Evolutionary conservation across 208 protist species (phyloP), one percentile per base, ranked within the genome.

Genomic region (Leishmania guyanensis): DNA sequence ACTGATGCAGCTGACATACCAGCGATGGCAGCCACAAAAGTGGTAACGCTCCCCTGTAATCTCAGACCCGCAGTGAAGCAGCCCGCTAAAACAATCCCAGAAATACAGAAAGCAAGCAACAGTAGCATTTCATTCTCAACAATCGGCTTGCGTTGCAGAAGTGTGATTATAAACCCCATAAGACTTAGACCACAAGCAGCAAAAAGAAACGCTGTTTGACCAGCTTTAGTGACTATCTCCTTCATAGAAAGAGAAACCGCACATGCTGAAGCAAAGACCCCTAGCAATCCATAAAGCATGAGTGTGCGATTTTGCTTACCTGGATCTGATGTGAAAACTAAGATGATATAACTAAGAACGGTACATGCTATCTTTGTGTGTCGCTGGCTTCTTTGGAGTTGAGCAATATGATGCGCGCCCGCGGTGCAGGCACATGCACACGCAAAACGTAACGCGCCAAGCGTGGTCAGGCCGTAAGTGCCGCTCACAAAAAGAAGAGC

Each of bases 391-490:
- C 78, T 70, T 64, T 48, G 33, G 68, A 58, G 70, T 50, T 75
- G 81, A 53, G 39, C 54, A n/a, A 84, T 84, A 29, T 62, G 60
- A 20, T 43, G 20, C 0, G 68, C 56, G 5, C 68, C 68, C 9
- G 81, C 54, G 16, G 65, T 69, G 69, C 68, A 84, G 22, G 81
- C 74, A 8, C 65, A 58, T 3, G 48, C 29, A 22, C 74, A 60
- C 26, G 68, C 64, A 54, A 79, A 84, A n/a, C 81, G 81, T 20
- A 84, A 6, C 12, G 81, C 56, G 16, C 81, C 81, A 9, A 84
- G 81, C 12, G 75, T 80, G 48, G 77, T 72, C n/a, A 84, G 69
- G 1, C 68, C 69, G 75, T 84, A 84, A 4, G 43, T 43, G 22
- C 56, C 77, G 58, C 81, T 72, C 4, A 72, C 22, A 17, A 76